Percentiles rank a stretch among this genome's conserved stretches.
Evolutionary conservation across 345 rosid species (phyloP).

Genomic region (Carallia brachiata): DNA sequence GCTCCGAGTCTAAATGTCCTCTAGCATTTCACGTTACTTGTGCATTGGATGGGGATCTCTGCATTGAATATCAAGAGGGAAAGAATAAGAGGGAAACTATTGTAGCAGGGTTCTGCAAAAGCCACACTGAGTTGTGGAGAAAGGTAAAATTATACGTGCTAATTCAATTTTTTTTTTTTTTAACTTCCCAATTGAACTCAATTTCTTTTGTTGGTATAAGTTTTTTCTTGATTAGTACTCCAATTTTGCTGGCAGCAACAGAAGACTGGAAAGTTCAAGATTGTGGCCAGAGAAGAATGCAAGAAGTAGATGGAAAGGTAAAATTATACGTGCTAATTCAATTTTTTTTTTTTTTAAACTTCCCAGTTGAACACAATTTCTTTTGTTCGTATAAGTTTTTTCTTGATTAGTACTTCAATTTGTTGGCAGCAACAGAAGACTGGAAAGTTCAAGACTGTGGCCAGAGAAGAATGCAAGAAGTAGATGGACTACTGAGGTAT

Average conservation of each 20-base stretch:
- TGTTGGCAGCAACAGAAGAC: constrained; percentile 76
- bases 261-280: constrained; percentile 89
- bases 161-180: not conserved
- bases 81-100: constrained; percentile 56
- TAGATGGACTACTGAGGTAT: constrained; percentile 14
- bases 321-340: not conserved
- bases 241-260: constrained; percentile 65
- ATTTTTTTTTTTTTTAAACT: not conserved
- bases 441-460: constrained; percentile 96
- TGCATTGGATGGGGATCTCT: constrained; percentile 71
- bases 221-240: not conserved
- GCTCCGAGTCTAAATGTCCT: constrained; percentile 79
- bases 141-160: constrained; percentile 38
- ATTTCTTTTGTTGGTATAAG: not conserved
- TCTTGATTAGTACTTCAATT: constrained; percentile 8
- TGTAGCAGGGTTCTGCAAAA: constrained; percentile 86
- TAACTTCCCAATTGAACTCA: no score
- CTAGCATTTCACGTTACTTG: constrained; percentile 82
- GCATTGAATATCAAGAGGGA: constrained; percentile 71
- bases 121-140: constrained; percentile 72
- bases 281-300: constrained; percentile 68
- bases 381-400: not conserved
- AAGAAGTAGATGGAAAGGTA: constrained; percentile 52
- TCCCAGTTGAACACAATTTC: no score
- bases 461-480: constrained; percentile 49